phyloP scores from a whole-genome alignment of 306 rosid genomes.

The Quercus suber region DNA sequence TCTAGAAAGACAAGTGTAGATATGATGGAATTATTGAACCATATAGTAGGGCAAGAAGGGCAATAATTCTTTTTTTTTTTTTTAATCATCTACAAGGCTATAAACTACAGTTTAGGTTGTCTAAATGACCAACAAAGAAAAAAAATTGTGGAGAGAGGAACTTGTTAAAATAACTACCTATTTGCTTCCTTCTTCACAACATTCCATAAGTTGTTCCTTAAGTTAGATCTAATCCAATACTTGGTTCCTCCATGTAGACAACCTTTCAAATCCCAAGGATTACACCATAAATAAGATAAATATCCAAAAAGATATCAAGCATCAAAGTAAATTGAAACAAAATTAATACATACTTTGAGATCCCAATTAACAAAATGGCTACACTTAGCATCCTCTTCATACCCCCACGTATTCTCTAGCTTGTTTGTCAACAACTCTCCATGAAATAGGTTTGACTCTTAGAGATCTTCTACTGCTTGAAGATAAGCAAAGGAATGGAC shows the following conservation, averaged over 20 bases:
- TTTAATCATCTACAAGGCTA: no score
- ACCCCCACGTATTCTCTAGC: constrained; percentile 83
- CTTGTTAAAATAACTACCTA: constrained; percentile 83
- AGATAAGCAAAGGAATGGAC: constrained; percentile 16
- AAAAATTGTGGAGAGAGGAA: constrained; percentile 9
- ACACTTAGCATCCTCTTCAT: constrained; percentile 96
- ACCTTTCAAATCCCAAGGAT: constrained; percentile 42
- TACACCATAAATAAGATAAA: constrained; percentile 4
- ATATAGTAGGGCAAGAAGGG: background rate
- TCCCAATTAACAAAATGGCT: constrained; percentile 81
- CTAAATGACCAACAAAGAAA: no score
- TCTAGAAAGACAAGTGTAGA: no score
- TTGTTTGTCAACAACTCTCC: constrained; percentile 74
- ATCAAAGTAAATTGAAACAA: background rate
- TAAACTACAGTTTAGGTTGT: no score
- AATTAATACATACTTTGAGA: constrained; percentile 50
- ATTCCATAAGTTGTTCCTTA: constrained; percentile 80
- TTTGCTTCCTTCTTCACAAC: constrained; percentile 68
- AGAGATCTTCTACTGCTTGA: constrained; percentile 88
- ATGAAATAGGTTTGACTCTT: constrained; percentile 59
- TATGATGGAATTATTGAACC: background rate
- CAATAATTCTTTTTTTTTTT: no score
- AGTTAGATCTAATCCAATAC: constrained; percentile 82
- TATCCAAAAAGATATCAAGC: background rate
- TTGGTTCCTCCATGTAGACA: constrained; percentile 94